Evolutionary conservation across 2,329 filamentous ascomycete species (phyloP), one percentile per base, ranked within the genome.

Genomic region (Harringtonia aguacate): DNA sequence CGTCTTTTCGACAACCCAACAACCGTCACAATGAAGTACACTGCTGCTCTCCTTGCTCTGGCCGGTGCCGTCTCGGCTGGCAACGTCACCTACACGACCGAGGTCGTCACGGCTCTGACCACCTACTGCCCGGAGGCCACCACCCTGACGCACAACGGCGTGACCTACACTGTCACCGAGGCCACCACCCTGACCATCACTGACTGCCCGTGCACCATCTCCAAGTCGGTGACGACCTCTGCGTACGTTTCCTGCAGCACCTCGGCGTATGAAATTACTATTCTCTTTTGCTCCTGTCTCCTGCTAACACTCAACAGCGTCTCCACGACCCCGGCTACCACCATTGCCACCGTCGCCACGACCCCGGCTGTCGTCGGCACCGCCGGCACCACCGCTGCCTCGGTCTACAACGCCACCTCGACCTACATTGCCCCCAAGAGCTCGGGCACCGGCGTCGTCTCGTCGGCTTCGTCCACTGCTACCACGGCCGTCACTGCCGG

Each of bases 81-180:
- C 50, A 58, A 73, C 62, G 67, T 68, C 53, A 69, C 66, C 46
- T 75, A 75, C 64, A 72, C 70, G 65, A 86, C 80, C 54, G 76
- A 82, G 70, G 67, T 78, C 52, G 74, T 86, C 52, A 79, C 77
- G 46, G 64, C 68, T 46, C 76, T 76, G 69, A 79, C 74, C 65
- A 87, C 82, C 59, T 85, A 72, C 77, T 87, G 84, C 77, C 81
- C 83, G 20, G 69, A 59, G 53, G 62, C 82, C 52, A 86, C 82
- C 55, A 63, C 68, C 55, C 64, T 86, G 63, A 75, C 73, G 57
- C 70, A 82, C 67, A 74, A 72, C 60, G 68, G 64, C 64, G 69
- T 73, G 61, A 84, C 80, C 65, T 84, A 83, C 73, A 81, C 74
- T 55, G 69, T 86, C 65, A 79, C 79, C 52, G 67, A 73, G 74